Evolutionary conservation across 305 asterid genomes (phyloP).

Genomic region (Solanum hybrid): DNA sequence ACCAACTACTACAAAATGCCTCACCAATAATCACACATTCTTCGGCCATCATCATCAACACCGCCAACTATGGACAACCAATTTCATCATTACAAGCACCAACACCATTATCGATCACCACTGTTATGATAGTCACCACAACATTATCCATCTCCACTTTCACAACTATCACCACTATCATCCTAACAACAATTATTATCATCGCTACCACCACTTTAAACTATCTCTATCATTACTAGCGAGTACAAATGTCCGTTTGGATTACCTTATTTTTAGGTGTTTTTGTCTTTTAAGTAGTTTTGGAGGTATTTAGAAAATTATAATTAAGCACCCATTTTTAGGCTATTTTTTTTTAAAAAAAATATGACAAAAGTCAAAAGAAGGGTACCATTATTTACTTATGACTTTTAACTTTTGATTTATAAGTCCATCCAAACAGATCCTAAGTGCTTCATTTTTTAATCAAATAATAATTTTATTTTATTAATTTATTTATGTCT

Average conservation of each 20-base stretch:
- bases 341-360: not conserved
- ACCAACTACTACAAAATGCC: not conserved
- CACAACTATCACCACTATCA: not conserved
- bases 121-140: not conserved
- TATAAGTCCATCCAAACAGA: not conserved
- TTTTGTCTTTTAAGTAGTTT: not conserved
- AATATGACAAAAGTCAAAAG: not conserved
- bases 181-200: not conserved
- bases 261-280: not conserved
- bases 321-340: not conserved
- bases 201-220: not conserved
- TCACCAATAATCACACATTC: not conserved
- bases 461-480: not conserved
- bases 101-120: not conserved
- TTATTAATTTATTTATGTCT: not conserved
- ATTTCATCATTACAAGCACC: not conserved
- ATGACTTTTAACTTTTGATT: not conserved
- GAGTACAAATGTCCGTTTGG: not conserved
- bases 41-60: not conserved
- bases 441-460: not conserved
- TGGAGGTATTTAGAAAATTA: not conserved
- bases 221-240: not conserved
- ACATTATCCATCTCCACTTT: not conserved
- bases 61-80: not conserved
- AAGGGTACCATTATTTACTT: not conserved